Percentiles rank a stretch among this genome's conserved stretches.
Conservation (phyloP, 352 stramenopile species). For the Pythium plurisporium region DNA sequence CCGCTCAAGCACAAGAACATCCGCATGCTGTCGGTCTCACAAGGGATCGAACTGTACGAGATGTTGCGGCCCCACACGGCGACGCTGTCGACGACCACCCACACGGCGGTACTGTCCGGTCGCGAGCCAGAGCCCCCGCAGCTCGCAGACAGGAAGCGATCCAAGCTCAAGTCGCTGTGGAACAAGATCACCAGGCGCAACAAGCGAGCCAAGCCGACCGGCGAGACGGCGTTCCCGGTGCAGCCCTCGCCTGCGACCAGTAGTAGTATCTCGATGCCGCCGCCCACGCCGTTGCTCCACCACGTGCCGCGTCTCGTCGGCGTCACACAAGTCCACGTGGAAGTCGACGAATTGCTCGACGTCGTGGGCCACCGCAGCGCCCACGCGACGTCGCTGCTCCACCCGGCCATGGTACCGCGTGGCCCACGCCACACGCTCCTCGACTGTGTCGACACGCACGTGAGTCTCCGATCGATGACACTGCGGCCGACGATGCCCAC, state of each 20-base stretch:
- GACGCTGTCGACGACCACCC: not conserved
- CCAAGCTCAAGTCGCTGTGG: slow-evolving; percentile 15
- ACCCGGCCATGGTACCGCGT: not conserved
- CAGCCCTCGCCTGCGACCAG: not conserved
- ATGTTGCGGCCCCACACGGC: not conserved
- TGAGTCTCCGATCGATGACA: slow-evolving; percentile 9
- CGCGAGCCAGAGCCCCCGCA: too few species aligned
- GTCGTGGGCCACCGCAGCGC: slow-evolving; percentile 13
- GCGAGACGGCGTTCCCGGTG: not conserved
- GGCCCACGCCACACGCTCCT: slow-evolving; percentile 12
- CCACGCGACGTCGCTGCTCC: slow-evolving; percentile 5
- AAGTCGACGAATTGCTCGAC: slow-evolving; percentile 18
- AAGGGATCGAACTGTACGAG: slow-evolving; percentile 5
- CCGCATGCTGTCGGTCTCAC: not conserved
- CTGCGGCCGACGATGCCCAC: not conserved
- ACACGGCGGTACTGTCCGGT: too few species aligned
- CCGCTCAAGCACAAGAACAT: slow-evolving; percentile 1
- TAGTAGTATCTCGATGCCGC: not conserved
- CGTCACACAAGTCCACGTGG: slow-evolving; percentile 3
- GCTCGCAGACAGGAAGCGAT: too few species aligned
- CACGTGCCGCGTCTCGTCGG: slow-evolving; percentile 12
- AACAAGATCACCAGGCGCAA: not conserved
- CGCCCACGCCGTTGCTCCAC: not conserved
- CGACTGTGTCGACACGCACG: slow-evolving; percentile 14
- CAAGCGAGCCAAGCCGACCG: not conserved